These are phyloP conservation scores for Malassezia arunalokei DNA, from an alignment of 1,284 basidiomycete species.

Conservation along the genomic window DNA sequence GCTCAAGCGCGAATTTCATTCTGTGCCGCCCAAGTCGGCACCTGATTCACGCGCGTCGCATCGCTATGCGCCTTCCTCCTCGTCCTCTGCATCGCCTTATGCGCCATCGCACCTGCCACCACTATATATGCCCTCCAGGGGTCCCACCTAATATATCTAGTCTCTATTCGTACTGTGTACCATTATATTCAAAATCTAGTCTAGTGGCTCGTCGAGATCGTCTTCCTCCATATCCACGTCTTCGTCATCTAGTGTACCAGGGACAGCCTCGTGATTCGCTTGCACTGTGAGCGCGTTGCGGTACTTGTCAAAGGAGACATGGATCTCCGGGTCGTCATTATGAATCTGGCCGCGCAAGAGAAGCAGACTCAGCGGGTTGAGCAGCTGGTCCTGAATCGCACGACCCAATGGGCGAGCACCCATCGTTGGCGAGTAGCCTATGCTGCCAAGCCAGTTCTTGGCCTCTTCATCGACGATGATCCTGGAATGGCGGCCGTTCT, in stretches of 20 bases:
- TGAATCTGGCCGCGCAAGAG: constrained; percentile 70
- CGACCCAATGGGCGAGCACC: constrained; percentile 76
- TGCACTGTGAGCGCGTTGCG: constrained; percentile 67
- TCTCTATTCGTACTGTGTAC: background rate
- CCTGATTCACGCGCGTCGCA: no score
- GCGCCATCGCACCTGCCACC: no score
- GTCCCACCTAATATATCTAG: background rate
- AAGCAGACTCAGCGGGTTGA: constrained; percentile 80
- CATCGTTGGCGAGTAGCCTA: constrained; percentile 51
- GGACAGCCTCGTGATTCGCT: constrained; percentile 60
- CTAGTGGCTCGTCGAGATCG: constrained; percentile 31
- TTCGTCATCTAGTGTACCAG: constrained; percentile 18
- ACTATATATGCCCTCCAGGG: background rate
- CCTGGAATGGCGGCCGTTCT: constrained; percentile 62
- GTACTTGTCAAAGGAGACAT: constrained; percentile 68
- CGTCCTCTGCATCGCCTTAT: no score
- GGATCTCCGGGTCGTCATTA: constrained; percentile 63
- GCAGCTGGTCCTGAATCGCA: constrained; percentile 78
- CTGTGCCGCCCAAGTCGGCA: no score
- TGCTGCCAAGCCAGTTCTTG: constrained; percentile 60
- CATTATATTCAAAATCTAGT: background rate
- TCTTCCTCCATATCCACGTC: constrained; percentile 42
- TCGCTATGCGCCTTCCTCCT: no score
- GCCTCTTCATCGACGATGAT: constrained; percentile 64
- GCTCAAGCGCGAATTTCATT: no score